Conservation (phyloP, 768 basidiomycete species). For the Suillus placidus region DNA sequence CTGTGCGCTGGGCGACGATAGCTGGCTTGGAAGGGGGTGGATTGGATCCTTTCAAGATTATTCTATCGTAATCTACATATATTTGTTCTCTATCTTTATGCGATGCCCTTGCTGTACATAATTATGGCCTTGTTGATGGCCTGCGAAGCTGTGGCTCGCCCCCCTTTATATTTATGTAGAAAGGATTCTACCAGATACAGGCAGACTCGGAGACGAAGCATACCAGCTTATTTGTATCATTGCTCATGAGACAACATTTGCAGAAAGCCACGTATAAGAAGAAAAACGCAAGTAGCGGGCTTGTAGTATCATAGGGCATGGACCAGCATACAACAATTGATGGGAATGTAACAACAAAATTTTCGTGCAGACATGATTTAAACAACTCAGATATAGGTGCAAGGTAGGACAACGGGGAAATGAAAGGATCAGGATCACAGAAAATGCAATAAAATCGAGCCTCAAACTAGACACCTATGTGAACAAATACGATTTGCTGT, state of each 20-base stretch:
- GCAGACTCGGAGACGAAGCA: no score
- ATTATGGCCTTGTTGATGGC: background rate
- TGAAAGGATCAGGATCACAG: background rate
- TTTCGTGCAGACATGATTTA: background rate
- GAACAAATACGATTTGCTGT: constrained; percentile 8
- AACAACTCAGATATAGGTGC: background rate
- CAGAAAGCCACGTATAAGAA: no score
- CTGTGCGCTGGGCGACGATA: constrained; percentile 72
- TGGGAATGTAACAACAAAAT: no score
- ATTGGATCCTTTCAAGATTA: constrained; percentile 70
- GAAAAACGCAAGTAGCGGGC: no score
- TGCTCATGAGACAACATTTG: no score
- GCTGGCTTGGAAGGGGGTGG: constrained; percentile 74
- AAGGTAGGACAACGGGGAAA: background rate
- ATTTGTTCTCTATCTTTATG: background rate
- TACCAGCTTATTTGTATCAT: no score
- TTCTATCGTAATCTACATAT: constrained; percentile 24
- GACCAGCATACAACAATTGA: no score
- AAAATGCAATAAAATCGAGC: background rate
- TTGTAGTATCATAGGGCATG: no score
- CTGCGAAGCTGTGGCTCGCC: background rate
- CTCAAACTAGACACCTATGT: constrained; percentile 1
- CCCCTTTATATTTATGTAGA: background rate
- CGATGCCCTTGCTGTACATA: background rate
- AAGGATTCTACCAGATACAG: no score